Base-by-base conservation (phyloP, 2,329 filamentous ascomycete species). In the Grosmannia penicillata region DNA sequence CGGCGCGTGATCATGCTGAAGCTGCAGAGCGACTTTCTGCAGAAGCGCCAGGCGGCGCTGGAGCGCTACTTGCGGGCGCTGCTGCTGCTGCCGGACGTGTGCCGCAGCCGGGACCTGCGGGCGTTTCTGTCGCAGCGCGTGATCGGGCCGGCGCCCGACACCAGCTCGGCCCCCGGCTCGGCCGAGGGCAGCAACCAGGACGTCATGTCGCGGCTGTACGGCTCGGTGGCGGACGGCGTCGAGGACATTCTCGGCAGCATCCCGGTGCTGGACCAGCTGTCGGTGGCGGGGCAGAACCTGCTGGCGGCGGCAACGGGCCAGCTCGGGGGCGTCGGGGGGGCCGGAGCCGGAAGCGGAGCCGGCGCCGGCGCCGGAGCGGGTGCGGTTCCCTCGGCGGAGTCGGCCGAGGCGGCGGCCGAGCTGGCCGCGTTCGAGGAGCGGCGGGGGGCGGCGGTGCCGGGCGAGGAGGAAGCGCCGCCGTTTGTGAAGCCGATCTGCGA, bases 401-500 rank as follows among this genome's bases (percentile, higher is more conserved):
- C 27, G 29, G 38, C 42, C 3, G 91, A 96, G 61, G 91, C 87
- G 0, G 87, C 96, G 58, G 89, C 89, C 0, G 91, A 96, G 57
- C 65, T 98, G 35, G 83, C 87, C 41, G 89, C 89, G 0, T 96
- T 93, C 51, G 89, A 96, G 58, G 79, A 83, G n/a, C 26, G 14
- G 21, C 25, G n/a, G 27, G 8, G 9, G 6, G 24, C 40, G 11
- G 30, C 43, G 3, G 34, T 72, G 3, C 72, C 77, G 2, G 87
- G 95, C 60, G 87, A 89, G 0, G 87, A 95, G 58, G 87, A 87
- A 0, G 67, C 86, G 3, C 86, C 93, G 53, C 91, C 91, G 1
- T 96, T 98, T 52, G 91, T 98, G 51, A 98, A 95, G 55, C 93
- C 91, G 4, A 95, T 98, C 44, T 95, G 87, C 58, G 91, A 98